These are phyloP conservation scores for Cicer pinnatifidum DNA, from an alignment of 306 rosid species.

Conservation along the genomic window DNA sequence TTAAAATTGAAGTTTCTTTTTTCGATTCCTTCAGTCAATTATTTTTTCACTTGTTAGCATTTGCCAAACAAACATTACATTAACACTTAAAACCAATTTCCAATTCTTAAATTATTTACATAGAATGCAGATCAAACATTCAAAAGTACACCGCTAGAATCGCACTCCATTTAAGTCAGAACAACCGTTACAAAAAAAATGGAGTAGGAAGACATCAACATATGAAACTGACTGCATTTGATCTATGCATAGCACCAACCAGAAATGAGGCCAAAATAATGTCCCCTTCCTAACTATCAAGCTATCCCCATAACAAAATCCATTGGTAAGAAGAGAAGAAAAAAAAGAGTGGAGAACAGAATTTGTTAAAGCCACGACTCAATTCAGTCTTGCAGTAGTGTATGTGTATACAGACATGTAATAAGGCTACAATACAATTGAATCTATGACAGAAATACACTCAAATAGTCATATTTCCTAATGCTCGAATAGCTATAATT, in stretches of 20 bases:
- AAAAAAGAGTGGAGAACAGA: slow-evolving; percentile 1
- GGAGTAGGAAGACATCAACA: not conserved
- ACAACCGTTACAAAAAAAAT: not conserved
- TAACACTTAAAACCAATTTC: slow-evolving; percentile 15
- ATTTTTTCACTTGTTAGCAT: not conserved
- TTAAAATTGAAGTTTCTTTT: not conserved
- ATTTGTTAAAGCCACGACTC: not conserved
- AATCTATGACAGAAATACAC: slow-evolving; percentile 15
- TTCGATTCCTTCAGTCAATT: not conserved
- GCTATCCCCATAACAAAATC: slow-evolving; percentile 18
- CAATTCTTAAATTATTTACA: not conserved
- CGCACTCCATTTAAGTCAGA: slow-evolving; percentile 1
- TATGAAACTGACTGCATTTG: slow-evolving; percentile 28
- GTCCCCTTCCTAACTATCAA: slow-evolving; percentile 15
- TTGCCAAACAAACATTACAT: slow-evolving; percentile 12
- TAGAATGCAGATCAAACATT: slow-evolving; percentile 13
- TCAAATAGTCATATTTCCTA: not conserved
- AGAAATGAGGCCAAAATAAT: slow-evolving; percentile 22
- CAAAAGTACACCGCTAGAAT: not conserved
- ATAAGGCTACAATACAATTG: not conserved
- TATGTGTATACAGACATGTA: not conserved
- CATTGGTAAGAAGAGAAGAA: not conserved
- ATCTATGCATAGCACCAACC: slow-evolving; percentile 15
- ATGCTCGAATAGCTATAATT: not conserved
- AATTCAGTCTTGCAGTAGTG: slow-evolving; percentile 1